Conservation (phyloP, 2,329 filamentous ascomycete genomes). For the Metarhizium humberi region DNA sequence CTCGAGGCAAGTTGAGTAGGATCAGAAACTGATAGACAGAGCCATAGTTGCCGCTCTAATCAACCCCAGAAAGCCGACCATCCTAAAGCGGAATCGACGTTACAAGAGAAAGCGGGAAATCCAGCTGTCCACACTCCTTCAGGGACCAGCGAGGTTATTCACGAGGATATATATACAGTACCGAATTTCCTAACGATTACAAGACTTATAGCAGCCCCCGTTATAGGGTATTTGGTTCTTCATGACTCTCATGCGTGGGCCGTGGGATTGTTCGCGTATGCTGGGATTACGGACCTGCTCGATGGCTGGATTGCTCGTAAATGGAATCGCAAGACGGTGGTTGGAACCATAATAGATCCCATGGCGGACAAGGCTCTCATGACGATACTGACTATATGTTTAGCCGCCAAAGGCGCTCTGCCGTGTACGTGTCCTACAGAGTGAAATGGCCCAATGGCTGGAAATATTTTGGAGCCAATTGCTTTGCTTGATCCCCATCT, state of each 20-base stretch:
- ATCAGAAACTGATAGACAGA: background rate
- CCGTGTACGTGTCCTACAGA: conserved; percentile 48
- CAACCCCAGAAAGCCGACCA: background rate
- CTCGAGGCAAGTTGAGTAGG: background rate
- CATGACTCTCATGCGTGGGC: conserved; percentile 73
- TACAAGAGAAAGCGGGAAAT: background rate
- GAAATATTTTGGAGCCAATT: background rate
- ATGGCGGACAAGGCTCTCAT: conserved; percentile 97
- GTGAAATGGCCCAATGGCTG: background rate
- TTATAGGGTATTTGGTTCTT: conserved; percentile 81
- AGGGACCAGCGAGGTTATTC: conserved; percentile 20
- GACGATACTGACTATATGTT: conserved; percentile 80
- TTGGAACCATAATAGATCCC: conserved; percentile 89
- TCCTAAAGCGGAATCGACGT: background rate
- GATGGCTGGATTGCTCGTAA: conserved; percentile 89
- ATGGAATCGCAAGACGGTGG: conserved; percentile 85
- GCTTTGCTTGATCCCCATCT: background rate
- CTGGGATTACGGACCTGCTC: conserved; percentile 81
- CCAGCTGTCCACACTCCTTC: background rate
- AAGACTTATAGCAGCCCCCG: conserved; percentile 71
- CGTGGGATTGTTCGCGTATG: conserved; percentile 81
- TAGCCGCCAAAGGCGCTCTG: conserved; percentile 74
- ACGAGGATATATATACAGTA: conserved; percentile 95
- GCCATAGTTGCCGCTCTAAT: background rate
- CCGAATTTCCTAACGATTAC: conserved; percentile 89